Percentiles rank a stretch among this genome's conserved stretches.
phyloP scores from a whole-genome alignment of 345 rosid genomes.

The Schrenkiella parvula region DNA sequence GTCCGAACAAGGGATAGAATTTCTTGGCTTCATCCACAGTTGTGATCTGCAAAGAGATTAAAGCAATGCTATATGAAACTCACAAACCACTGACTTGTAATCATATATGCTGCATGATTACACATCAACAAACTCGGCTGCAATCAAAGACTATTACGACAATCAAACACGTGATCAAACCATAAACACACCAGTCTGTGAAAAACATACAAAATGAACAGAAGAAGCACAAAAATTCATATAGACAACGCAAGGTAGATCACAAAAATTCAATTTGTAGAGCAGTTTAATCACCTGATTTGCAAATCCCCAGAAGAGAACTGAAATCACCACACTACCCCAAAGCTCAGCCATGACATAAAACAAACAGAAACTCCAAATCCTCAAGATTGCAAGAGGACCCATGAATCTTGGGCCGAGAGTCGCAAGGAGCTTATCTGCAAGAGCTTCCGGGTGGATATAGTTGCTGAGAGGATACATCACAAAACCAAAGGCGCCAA shows the following conservation, averaged over 20 bases:
- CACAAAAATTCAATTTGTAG: not conserved
- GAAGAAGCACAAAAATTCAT: not conserved
- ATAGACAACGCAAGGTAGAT: constrained; percentile 7
- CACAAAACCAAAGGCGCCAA: constrained; percentile 93
- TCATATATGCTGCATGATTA: not conserved
- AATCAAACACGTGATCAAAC: not conserved
- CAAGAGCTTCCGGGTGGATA: constrained; percentile 80
- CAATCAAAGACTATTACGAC: not conserved
- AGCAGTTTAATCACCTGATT: constrained; percentile 63
- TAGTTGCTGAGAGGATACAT: constrained; percentile 83
- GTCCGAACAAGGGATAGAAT: constrained; percentile 94
- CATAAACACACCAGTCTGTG: not conserved
- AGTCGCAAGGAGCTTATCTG: constrained; percentile 68
- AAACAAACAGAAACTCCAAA: constrained; percentile 95
- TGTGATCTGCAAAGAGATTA: constrained; percentile 62
- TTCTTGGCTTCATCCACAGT: constrained; percentile 94
- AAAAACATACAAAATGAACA: not conserved
- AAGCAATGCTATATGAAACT: constrained; percentile 4
- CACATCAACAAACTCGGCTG: constrained; percentile 12
- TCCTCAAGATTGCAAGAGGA: constrained; percentile 92
- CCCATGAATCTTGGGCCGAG: constrained; percentile 96
- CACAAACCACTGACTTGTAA: not conserved
- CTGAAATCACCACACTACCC: constrained; percentile 97
- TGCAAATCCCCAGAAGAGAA: constrained; percentile 97
- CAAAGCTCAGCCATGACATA: constrained; percentile 99